Evolutionary conservation across 768 basidiomycete genomes (phyloP).

Genomic region (Agaricus bisporus): DNA sequence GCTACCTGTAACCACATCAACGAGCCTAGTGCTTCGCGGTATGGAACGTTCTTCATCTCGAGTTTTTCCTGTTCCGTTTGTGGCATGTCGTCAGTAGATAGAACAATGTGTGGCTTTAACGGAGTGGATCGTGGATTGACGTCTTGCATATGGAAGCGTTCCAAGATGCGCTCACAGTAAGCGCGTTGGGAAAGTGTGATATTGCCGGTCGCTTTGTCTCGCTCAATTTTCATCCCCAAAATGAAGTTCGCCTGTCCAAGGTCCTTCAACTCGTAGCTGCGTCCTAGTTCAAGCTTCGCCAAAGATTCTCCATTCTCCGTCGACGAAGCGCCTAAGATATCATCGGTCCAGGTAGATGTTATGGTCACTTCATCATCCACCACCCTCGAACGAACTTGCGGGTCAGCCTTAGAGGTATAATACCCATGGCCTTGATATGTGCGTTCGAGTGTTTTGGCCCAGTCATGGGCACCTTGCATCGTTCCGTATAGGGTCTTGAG

Average conservation of each 20-base stretch:
- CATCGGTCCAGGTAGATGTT: neutral
- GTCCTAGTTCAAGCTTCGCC: no score
- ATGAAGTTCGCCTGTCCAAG: constrained; percentile 8
- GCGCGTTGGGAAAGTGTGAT: constrained; percentile 5
- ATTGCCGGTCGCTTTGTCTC: neutral
- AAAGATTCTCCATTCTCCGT: no score
- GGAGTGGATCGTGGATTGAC: constrained; percentile 12
- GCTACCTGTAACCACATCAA: constrained; percentile 18
- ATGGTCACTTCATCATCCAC: constrained; percentile 8
- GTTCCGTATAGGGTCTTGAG: constrained; percentile 14
- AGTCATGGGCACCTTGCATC: constrained; percentile 13
- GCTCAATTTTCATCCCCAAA: constrained; percentile 11
- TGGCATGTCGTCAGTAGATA: neutral
- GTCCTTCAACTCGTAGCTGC: constrained; percentile 11
- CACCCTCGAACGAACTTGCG: constrained; percentile 5
- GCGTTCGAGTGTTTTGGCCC: constrained; percentile 9
- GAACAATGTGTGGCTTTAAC: neutral
- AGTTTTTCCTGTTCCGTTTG: no score
- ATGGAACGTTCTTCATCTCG: neutral
- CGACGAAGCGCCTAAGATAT: no score
- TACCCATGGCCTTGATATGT: constrained; percentile 8
- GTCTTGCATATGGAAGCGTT: constrained; percentile 8
- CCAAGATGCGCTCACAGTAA: constrained; percentile 6
- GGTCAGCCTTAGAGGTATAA: constrained; percentile 1
- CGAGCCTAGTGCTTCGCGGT: constrained; percentile 15